These are phyloP conservation scores for Penicillium frequentans DNA, from an alignment of 2,329 filamentous ascomycete species.

Conservation along the genomic window DNA sequence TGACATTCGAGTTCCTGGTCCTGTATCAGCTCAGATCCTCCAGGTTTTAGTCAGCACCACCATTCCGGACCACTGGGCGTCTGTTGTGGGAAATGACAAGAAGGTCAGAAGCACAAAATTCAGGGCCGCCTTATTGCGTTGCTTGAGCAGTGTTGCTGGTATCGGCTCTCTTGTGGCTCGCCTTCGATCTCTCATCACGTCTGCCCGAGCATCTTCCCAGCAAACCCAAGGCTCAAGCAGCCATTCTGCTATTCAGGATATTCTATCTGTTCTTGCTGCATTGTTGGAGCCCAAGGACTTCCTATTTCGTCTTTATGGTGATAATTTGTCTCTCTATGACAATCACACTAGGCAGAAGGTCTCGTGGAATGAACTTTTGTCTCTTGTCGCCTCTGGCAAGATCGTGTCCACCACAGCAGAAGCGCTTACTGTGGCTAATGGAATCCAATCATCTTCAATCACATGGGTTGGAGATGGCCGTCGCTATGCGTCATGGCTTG, in stretches of 20 bases:
- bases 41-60: slow-evolving; percentile 72
- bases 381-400: slow-evolving; percentile 60
- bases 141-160: slow-evolving; percentile 72
- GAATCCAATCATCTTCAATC: slow-evolving; percentile 24
- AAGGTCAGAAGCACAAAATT: slow-evolving; percentile 14
- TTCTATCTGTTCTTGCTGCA: slow-evolving; percentile 37
- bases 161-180: slow-evolving; percentile 75
- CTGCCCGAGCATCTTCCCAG: slow-evolving; percentile 23
- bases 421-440: slow-evolving; percentile 43
- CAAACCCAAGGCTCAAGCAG: slow-evolving; percentile 35
- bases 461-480: slow-evolving; percentile 66
- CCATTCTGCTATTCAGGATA: slow-evolving; percentile 34
- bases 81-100: slow-evolving; percentile 46
- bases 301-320: slow-evolving; percentile 46
- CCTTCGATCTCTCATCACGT: slow-evolving; percentile 59
- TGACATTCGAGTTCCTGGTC: slow-evolving; percentile 62
- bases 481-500: slow-evolving; percentile 71
- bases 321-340: slow-evolving; percentile 42
- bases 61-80: slow-evolving; percentile 77
- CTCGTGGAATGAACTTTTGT: slow-evolving; percentile 64
- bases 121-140: slow-evolving; percentile 55
- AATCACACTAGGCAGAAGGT: slow-evolving; percentile 50
- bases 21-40: slow-evolving; percentile 71
- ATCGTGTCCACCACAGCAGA: slow-evolving; percentile 60
- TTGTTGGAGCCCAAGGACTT: slow-evolving; percentile 48